Evolutionary conservation across 768 basidiomycete genomes (phyloP), one percentile per base, ranked within the genome.

Genomic region (Rhizopogon rudus): DNA sequence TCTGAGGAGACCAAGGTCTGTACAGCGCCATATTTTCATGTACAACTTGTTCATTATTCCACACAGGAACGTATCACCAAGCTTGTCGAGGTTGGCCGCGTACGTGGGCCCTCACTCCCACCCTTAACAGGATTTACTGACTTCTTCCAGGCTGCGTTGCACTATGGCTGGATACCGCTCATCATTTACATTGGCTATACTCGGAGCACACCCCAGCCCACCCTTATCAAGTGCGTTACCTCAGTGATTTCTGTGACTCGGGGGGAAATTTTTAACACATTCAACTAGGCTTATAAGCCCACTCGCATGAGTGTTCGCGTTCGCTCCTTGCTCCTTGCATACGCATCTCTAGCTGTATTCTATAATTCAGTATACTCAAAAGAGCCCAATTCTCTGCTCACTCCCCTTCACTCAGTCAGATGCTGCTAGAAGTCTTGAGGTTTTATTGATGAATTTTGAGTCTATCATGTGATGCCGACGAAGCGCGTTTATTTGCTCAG

Each of bases 111-210:
- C 45, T 29, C 12, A 39, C 41, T 28, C 40, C 48, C 22, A 35
- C 56, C 17, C 40, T 39, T 42, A 56, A 44, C 42, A 31, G 1
- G 48, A 52, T 16, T 16, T 50, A 29, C 50, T 52, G 54, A 56
- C 37, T 12, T 3, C 6, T 48, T 58, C 22, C 65, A 97, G 94
- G 93, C 89, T 56, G 80, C 94, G 64, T 68, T 97, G 52, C 93
- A 97, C 73, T 97, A 94, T 63, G 88, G 87, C 60, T 98, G 95
- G 93, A 93, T 98, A 65, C 96, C 96, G 33, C 75, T 95, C 67
- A 92, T 98, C 66, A 95, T 98, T 65, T 97, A 94, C 71, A 81
- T 97, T 66, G 96, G 95, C 37, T 97, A 91, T 76, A 91, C 88
- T 52, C 78, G 88, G 62, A 94, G 92, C 67, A 92, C 89, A 67